These are phyloP conservation scores for Claviceps africana DNA, from an alignment of 2,329 filamentous ascomycete species.

Conservation along the genomic window DNA sequence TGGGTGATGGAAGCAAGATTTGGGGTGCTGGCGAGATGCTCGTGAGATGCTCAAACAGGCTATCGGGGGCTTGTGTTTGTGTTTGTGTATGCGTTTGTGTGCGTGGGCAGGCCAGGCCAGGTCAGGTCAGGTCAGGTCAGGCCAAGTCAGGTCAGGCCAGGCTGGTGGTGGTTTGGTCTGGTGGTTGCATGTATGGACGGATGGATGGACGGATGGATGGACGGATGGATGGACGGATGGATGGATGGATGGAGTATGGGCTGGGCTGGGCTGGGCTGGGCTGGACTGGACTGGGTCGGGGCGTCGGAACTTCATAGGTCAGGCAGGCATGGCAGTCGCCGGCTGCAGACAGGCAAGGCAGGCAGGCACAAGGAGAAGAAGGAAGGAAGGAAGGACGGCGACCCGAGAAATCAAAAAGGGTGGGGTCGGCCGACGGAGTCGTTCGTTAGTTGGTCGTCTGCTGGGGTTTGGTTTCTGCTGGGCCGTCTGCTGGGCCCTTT, in stretches of 20 bases:
- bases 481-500: background rate
- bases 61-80: background rate
- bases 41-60: background rate
- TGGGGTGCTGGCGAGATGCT: background rate
- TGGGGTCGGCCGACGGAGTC: conserved; percentile 3
- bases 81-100: background rate
- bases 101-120: background rate
- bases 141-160: background rate
- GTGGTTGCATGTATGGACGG: background rate
- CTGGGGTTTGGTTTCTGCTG: background rate
- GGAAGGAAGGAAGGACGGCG: background rate
- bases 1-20: background rate
- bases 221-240: no score
- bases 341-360: background rate
- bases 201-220: background rate
- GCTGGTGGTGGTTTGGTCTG: background rate
- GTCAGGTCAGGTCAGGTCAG: no score
- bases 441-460: background rate
- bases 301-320: background rate
- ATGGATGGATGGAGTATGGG: no score
- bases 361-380: background rate
- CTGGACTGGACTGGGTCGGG: background rate
- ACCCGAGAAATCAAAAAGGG: background rate
- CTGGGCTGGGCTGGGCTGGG: no score
- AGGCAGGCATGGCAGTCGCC: background rate